Conservation (phyloP, 139 green algal species). For the Tetradesmus obliquus region DNA sequence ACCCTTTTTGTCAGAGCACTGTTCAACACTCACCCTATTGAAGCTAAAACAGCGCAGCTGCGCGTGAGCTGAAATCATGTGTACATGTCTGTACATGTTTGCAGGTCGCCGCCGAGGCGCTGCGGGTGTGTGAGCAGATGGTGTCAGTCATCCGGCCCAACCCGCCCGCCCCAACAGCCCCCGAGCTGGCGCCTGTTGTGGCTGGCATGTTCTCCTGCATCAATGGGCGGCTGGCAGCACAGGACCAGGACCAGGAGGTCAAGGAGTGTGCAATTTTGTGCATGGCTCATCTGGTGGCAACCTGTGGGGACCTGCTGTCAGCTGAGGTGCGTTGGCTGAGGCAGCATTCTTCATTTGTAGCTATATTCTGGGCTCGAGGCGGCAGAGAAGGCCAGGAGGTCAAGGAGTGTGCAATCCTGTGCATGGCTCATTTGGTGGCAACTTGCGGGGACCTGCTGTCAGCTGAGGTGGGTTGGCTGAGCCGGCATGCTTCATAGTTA, state of each 20-base stretch:
- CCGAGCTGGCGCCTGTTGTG: conserved; percentile 57
- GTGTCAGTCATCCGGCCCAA: conserved; percentile 79
- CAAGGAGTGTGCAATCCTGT: conserved; percentile 90
- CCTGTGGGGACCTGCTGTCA: conserved; percentile 75
- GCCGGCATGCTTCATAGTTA: not conserved
- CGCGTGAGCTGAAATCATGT: no score
- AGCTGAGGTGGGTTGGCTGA: conserved; percentile 57
- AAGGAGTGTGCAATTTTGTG: conserved; percentile 91
- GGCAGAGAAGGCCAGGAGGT: conserved; percentile 92
- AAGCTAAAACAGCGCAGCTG: no score
- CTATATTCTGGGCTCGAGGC: not conserved
- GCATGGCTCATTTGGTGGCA: conserved; percentile 71
- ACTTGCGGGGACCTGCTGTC: conserved; percentile 76
- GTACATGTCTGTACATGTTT: not conserved
- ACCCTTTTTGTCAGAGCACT: not conserved
- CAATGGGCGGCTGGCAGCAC: conserved; percentile 20
- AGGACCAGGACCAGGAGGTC: conserved; percentile 94
- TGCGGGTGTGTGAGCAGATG: conserved; percentile 84
- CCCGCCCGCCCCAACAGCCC: conserved; percentile 19
- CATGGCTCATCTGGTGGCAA: conserved; percentile 70
- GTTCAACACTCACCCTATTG: no score
- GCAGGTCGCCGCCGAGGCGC: conserved; percentile 86
- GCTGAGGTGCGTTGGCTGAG: conserved; percentile 58
- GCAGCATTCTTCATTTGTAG: not conserved
- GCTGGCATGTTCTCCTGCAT: conserved; percentile 54